Evolutionary conservation across 1,284 basidiomycete genomes (phyloP).

Genomic region (Sporisorium graminicola): DNA sequence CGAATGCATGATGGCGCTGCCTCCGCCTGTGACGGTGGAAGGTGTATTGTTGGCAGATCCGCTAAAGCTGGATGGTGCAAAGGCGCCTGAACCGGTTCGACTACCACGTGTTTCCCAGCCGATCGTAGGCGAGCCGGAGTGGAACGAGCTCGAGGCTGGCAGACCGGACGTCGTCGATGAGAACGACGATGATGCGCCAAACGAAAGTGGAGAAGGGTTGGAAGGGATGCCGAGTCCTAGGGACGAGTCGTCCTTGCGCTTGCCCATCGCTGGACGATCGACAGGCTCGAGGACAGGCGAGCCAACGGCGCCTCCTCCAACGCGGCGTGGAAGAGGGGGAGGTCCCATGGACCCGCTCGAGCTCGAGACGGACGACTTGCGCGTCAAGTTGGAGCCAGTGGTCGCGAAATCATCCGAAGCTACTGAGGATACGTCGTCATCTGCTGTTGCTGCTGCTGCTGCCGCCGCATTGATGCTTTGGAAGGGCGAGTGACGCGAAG

Average conservation of each 20-base stretch:
- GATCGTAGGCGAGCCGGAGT: slow-evolving; percentile 38
- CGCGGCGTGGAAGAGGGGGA: slow-evolving; percentile 40
- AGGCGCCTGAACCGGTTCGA: slow-evolving; percentile 39
- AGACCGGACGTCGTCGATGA: slow-evolving; percentile 12
- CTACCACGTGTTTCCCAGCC: slow-evolving; percentile 35
- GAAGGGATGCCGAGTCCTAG: slow-evolving; percentile 49
- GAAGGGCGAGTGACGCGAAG: slow-evolving; percentile 28
- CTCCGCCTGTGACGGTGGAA: slow-evolving; percentile 26
- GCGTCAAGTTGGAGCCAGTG: slow-evolving; percentile 38
- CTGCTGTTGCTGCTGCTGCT: slow-evolving; percentile 13
- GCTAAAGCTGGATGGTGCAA: slow-evolving; percentile 30
- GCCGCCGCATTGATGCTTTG: slow-evolving; percentile 8
- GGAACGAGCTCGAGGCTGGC: slow-evolving; percentile 35
- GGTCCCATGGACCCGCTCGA: slow-evolving; percentile 53
- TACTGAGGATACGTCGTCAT: slow-evolving; percentile 41
- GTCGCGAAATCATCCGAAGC: slow-evolving; percentile 39
- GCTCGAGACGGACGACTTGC: slow-evolving; percentile 51
- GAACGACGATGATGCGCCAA: slow-evolving; percentile 12
- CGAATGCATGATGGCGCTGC: slow-evolving; percentile 39
- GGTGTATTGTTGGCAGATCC: slow-evolving; percentile 33
- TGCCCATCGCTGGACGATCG: slow-evolving; percentile 41
- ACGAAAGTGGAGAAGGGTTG: slow-evolving; percentile 45
- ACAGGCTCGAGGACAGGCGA: slow-evolving; percentile 32
- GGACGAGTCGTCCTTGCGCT: slow-evolving; percentile 42
- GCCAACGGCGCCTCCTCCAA: slow-evolving; percentile 18